These are phyloP conservation scores for Hibiscus trionum DNA, from an alignment of 345 rosid genomes.

Conservation along the genomic window DNA sequence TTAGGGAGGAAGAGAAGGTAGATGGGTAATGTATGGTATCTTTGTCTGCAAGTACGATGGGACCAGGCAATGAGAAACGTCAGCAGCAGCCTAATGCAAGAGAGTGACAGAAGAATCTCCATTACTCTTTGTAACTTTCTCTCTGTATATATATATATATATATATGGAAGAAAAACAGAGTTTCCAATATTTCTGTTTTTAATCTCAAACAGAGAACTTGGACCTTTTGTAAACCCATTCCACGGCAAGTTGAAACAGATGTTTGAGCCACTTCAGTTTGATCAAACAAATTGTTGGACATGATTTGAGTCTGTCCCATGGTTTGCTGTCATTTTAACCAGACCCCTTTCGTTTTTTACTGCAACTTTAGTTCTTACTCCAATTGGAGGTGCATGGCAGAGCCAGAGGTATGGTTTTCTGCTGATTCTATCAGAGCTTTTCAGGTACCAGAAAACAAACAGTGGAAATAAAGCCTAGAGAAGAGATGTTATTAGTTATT, in stretches of 20 bases:
- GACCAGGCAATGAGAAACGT: conserved; percentile 31
- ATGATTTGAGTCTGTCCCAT: conserved; percentile 37
- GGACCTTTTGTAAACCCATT: conserved; percentile 36
- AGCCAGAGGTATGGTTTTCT: conserved; percentile 36
- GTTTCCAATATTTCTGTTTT: conserved; percentile 25
- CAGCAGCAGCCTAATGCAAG: conserved; percentile 33
- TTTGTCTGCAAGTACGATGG: conserved; percentile 34
- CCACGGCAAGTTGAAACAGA: conserved; percentile 37
- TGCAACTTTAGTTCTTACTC: conserved; percentile 13
- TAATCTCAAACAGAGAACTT: conserved; percentile 41
- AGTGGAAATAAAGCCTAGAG: conserved; percentile 35
- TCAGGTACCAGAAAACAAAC: conserved; percentile 30
- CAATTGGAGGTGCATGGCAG: conserved; percentile 27
- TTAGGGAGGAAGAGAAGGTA: conserved; percentile 9
- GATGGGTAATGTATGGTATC: conserved; percentile 24
- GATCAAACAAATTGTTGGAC: background rate
- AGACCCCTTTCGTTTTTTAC: background rate
- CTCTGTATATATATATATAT: conserved; percentile 13
- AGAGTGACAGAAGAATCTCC: conserved; percentile 61
- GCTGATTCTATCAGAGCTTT: conserved; percentile 34
- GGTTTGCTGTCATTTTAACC: conserved; percentile 14
- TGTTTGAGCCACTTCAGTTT: background rate
- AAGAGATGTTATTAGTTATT: conserved; percentile 9
- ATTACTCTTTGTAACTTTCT: conserved; percentile 42
- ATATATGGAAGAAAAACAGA: conserved; percentile 6